phyloP scores from a whole-genome alignment of 2,329 filamentous ascomycete species.

The Monosporascus sp. region DNA sequence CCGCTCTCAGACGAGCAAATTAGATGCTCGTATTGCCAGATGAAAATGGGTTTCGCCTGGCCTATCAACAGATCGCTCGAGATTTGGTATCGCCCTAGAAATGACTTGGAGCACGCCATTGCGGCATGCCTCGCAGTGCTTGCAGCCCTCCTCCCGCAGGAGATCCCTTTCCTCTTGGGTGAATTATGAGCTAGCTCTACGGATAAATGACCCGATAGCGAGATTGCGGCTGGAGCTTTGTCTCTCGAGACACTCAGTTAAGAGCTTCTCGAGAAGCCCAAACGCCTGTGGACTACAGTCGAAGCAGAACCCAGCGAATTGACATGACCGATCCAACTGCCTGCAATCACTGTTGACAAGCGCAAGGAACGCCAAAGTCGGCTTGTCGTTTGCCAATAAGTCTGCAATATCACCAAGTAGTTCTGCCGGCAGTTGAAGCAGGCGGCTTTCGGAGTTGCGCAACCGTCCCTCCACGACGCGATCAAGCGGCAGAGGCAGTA shows the following conservation, averaged over 20 bases:
- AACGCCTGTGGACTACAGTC: not conserved
- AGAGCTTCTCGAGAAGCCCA: not conserved
- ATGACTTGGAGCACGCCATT: not conserved
- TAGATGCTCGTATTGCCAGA: not conserved
- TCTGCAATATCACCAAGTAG: not conserved
- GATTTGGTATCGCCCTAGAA: not conserved
- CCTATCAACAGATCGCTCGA: not conserved
- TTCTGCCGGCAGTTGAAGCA: constrained; percentile 1
- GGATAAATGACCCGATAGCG: not conserved
- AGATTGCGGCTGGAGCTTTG: not conserved
- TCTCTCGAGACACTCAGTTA: not conserved
- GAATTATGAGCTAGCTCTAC: not conserved
- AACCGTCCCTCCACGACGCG: not conserved
- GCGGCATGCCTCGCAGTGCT: not conserved
- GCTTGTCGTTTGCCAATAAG: constrained; percentile 1
- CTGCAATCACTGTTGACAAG: constrained; percentile 3
- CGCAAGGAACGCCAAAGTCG: constrained; percentile 1
- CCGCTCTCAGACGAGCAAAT: not conserved
- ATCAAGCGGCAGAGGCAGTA: not conserved
- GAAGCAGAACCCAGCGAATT: constrained; percentile 3
- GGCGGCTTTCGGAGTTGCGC: not conserved
- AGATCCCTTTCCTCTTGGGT: no score
- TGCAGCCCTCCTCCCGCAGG: no score
- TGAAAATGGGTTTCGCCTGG: not conserved
- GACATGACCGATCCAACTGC: constrained; percentile 7